A percentile compares a stretch with the other conserved stretches of the same genome.
These are phyloP conservation scores for Plantago elongata DNA, from an alignment of 257 asterid genomes.

Conservation along the genomic window DNA sequence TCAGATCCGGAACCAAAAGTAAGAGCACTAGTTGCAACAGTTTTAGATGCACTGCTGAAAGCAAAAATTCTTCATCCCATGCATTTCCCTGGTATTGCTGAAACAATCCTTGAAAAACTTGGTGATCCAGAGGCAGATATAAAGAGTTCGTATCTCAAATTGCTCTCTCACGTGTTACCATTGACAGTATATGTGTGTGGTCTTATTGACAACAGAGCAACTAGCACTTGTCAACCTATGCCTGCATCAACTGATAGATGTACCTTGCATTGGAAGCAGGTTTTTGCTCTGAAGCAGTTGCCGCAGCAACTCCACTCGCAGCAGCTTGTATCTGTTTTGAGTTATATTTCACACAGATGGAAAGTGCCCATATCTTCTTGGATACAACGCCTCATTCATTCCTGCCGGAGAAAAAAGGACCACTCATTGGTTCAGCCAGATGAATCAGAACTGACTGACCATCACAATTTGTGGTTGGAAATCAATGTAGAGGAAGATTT, in stretches of 20 bases:
- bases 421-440: constrained; percentile 45
- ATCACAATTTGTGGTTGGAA: constrained; percentile 65
- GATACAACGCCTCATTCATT: constrained; percentile 78
- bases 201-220: constrained; percentile 49
- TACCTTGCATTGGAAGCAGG: constrained; percentile 77
- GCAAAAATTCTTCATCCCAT: constrained; percentile 82
- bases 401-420: constrained; percentile 59
- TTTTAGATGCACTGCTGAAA: constrained; percentile 66
- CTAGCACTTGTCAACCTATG: constrained; percentile 38
- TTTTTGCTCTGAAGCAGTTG: constrained; percentile 81
- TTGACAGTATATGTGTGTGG: constrained; percentile 62
- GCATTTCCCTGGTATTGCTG: constrained; percentile 60
- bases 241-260: constrained; percentile 36
- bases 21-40: constrained; percentile 63
- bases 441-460: constrained; percentile 50
- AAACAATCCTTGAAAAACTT: constrained; percentile 69
- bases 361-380: constrained; percentile 88
- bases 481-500: constrained; percentile 60
- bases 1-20: constrained; percentile 87
- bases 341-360: constrained; percentile 96
- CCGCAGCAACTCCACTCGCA: constrained; percentile 87
- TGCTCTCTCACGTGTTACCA: constrained; percentile 70
- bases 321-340: constrained; percentile 86
- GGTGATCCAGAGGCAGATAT: constrained; percentile 86
- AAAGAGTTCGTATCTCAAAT: constrained; percentile 54